These are phyloP conservation scores for Boehmeria nivea DNA, from an alignment of 306 rosid species.

Conservation along the genomic window DNA sequence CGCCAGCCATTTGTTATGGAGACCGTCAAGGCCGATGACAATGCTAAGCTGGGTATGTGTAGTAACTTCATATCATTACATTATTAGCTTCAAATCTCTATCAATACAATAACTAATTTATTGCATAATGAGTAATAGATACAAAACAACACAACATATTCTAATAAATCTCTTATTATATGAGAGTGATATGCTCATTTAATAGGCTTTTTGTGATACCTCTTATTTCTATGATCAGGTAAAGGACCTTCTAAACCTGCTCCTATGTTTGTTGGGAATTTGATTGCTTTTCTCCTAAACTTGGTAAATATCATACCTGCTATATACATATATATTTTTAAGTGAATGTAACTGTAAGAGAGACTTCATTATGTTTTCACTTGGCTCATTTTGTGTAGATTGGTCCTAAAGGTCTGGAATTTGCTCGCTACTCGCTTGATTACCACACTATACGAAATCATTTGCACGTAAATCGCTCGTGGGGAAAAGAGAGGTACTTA, in stretches of 20 bases:
- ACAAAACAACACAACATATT: no score
- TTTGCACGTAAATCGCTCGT: conserved; percentile 56
- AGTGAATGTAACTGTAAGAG: no score
- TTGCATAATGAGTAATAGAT: no score
- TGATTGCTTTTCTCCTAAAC: conserved; percentile 78
- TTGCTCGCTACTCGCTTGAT: conserved; percentile 93
- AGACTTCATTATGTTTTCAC: conserved; percentile 8
- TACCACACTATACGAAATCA: conserved; percentile 94
- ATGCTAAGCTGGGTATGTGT: conserved; percentile 76
- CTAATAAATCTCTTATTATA: no score
- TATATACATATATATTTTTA: not conserved
- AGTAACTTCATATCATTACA: not conserved
- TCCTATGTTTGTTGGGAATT: conserved; percentile 74
- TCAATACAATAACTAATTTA: no score
- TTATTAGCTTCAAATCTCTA: not conserved
- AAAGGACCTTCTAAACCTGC: conserved; percentile 90
- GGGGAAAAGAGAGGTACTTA: conserved; percentile 88
- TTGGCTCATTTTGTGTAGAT: conserved; percentile 39
- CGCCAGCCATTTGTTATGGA: conserved; percentile 81
- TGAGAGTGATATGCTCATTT: no score
- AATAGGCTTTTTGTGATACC: no score
- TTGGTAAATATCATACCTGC: conserved; percentile 44
- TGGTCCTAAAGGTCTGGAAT: conserved; percentile 93
- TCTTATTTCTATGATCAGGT: conserved; percentile 34
- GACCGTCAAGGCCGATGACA: conserved; percentile 93